Base-by-base conservation (phyloP, 2,329 filamentous ascomycete genomes). In the Epichloe uncinata region DNA sequence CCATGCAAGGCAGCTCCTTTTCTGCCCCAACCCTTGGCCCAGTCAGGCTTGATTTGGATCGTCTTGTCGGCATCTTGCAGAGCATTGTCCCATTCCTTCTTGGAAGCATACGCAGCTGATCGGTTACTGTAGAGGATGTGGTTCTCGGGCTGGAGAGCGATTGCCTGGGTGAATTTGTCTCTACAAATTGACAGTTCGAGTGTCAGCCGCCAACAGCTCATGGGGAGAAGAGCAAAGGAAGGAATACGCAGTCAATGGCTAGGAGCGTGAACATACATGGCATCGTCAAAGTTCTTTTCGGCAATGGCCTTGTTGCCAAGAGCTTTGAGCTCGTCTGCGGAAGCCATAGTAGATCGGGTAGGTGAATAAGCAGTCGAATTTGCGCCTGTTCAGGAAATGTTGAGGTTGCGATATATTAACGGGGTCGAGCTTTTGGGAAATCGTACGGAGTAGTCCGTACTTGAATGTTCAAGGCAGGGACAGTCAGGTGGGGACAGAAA, bases 71-170 rank as follows among this genome's bases (percentile, higher is more conserved):
- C 93, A 75, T 98, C 93, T 55, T 85, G 77, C 26, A 97, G 73
- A 18, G 93, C 93, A 58, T 84, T 78, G 55, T 85, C 74, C 75
- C 86, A 98, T 52, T 97, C 81, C 67, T 83, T 87, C 69, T 95
- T 85, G 48, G 93, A 96, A 42, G 91, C 87, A 63, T 95, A 80
- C 43, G 81, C 81, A 51, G 81, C 93, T 33, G 93, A 97, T 59
- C 93, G 84, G 73, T 98, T 98, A 63, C 90, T 97, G 78, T 91
- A 98, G 51, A 98, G 85, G 58, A 98, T 91, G 69, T 98, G 93
- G 69, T 98, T 98, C 54, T 75, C 72, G 46, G 90, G 84, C 55
- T 96, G 87, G 62, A 95, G 71, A 50, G 81, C 85, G 63, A 98
- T 96, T 48, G 93, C 93, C 70, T 95, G 79, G 51, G 89, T 85